Conservation (phyloP, 2,329 filamentous ascomycete genomes). For the Myriosclerotinia scirpicola region DNA sequence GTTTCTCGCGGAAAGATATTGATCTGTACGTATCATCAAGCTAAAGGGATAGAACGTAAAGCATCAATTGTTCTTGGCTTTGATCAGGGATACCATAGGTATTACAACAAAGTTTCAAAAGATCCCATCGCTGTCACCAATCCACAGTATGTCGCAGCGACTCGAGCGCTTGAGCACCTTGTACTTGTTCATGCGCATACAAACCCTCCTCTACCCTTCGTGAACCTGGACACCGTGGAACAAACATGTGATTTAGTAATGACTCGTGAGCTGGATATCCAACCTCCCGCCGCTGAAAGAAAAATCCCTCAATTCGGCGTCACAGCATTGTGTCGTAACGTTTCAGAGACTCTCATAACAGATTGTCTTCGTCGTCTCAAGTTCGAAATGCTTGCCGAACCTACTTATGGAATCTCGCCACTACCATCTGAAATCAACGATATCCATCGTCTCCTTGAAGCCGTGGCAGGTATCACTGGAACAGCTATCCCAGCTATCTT, state of each 20-base stretch:
- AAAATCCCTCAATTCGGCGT: background rate
- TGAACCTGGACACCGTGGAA: slow-evolving; percentile 1
- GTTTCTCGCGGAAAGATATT: slow-evolving; percentile 15
- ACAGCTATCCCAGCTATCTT: slow-evolving; percentile 13
- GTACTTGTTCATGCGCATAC: slow-evolving; percentile 11
- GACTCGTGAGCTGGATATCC: background rate
- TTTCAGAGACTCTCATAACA: slow-evolving; percentile 20
- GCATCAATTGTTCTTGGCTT: slow-evolving; percentile 15
- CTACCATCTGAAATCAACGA: slow-evolving; percentile 6
- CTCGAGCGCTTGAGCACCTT: slow-evolving; percentile 18
- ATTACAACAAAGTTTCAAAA: background rate
- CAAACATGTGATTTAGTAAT: slow-evolving; percentile 13
- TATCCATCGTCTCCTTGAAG: background rate
- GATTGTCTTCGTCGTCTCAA: slow-evolving; percentile 16
- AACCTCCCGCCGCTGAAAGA: background rate
- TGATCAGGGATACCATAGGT: slow-evolving; percentile 7
- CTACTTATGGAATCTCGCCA: background rate
- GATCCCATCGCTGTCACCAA: slow-evolving; percentile 19
- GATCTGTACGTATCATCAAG: slow-evolving; percentile 20
- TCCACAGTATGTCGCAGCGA: slow-evolving; percentile 21
- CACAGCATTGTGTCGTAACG: slow-evolving; percentile 11
- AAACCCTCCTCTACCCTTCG: slow-evolving; percentile 1
- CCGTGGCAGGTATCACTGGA: slow-evolving; percentile 17
- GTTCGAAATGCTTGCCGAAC: slow-evolving; percentile 4
- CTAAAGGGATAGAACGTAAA: slow-evolving; percentile 19